phyloP scores from a whole-genome alignment of 1,139 yeast species.

The Sugiyamaella xylanicola region DNA sequence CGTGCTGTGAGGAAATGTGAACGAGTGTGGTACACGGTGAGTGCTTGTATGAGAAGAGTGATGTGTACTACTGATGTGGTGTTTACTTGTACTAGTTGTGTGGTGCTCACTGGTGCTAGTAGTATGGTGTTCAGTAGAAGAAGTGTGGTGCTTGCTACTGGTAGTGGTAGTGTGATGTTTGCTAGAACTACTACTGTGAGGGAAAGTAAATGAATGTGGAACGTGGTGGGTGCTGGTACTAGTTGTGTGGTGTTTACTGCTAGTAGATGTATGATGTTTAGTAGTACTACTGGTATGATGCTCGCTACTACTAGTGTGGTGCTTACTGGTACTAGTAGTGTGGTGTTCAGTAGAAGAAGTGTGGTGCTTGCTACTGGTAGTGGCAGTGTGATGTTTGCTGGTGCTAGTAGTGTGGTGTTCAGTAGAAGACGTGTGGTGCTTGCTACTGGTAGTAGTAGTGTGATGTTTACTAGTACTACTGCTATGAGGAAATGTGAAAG shows the following conservation, averaged over 20 bases:
- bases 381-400: background rate
- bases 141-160: background rate
- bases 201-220: no score
- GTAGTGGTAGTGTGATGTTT: background rate
- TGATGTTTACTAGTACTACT: background rate
- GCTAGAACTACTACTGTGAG: background rate
- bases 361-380: background rate
- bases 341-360: no score
- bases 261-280: background rate
- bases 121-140: background rate
- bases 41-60: no score
- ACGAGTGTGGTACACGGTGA: no score
- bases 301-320: background rate
- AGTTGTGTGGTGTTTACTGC: background rate
- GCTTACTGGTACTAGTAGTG: background rate
- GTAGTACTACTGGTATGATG: background rate
- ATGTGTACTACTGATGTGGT: background rate
- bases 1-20: no score
- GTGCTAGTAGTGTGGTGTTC: background rate
- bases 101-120: background rate
- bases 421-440: no score
- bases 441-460: background rate
- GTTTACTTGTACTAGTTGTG: background rate
- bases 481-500: no score
- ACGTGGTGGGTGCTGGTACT: background rate